Base-by-base conservation (phyloP, 768 basidiomycete genomes). In the Leccinum boreale region DNA sequence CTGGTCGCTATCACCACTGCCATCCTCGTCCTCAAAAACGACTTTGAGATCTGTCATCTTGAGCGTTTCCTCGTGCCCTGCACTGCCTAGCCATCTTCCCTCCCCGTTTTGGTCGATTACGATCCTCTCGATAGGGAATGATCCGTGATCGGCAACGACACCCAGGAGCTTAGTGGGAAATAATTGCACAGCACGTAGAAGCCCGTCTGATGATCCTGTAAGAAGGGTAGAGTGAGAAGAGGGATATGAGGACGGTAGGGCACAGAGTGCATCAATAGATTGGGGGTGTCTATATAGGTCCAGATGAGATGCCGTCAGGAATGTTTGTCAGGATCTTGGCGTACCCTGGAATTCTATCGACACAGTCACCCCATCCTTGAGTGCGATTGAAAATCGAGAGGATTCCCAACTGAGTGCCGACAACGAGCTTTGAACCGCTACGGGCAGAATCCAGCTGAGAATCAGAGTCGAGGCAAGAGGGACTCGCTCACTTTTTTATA, bases 171-270 rank as follows among this genome's bases (percentile, higher is more conserved):
- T 92, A 55, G 90, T 94, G 1, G 95, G 95, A 57, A 95, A 79
- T 35, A 97, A 77, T 66, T 94, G 84, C 3, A 95, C 87, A 15
- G 91, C 91, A 47, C 94, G 85, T 44, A 98, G 79, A 66, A 92
- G 81, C 0, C 95, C 95, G 69, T 98, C 94, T 6, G 93, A 93
- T 0, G 94, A 96, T 6, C 94, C 94, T 1, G 94, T 94, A 2
- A 94, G 80, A 58, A 97, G 81, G 2, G 87, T 84, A 15, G 85
- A 81, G 65, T 87, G 81, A 57, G 85, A 81, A 50, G 80, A 79
- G 1, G 84, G 80, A 56, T 89, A 78, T 19, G 78, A 78, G 4
- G 80, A 72, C 3, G 90, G 89, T 17, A 97, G 70, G 47, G 83
- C 72, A 65, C 91, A 92, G 33, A 97, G 79, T 5, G 94, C 85